Evolutionary conservation across 805 yeast species (phyloP).

Genomic region (Starmerella davenportii): DNA sequence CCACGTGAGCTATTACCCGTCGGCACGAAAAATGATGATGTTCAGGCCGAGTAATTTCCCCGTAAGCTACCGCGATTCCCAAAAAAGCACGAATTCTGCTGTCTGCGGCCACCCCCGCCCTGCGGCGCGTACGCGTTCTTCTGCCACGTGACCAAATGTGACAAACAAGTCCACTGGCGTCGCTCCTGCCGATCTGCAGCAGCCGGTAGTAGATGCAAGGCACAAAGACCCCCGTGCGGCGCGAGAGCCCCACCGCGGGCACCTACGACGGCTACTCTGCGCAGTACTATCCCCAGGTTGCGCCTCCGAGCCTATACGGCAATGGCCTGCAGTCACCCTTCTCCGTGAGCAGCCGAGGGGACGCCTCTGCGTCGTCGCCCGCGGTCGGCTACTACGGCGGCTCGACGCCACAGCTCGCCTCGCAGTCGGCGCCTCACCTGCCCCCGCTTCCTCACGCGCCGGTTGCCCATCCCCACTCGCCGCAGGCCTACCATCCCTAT

Average conservation of each 20-base stretch:
- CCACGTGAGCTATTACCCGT: no score
- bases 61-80: no score
- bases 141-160: no score
- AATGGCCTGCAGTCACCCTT: neutral
- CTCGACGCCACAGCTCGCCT: neutral
- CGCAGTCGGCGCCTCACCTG: conserved; percentile 1
- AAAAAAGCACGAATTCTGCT: no score
- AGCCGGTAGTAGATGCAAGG: no score
- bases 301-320: neutral
- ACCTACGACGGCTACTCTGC: neutral
- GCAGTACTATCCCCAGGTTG: conserved; percentile 1
- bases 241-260: neutral
- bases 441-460: conserved; percentile 5
- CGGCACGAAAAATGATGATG: no score
- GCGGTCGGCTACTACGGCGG: neutral
- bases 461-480: neutral
- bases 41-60: no score
- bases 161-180: no score
- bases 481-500: conserved; percentile 7
- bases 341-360: neutral
- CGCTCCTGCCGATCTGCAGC: no score
- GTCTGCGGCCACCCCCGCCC: no score
- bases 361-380: neutral
- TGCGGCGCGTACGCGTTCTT: no score
- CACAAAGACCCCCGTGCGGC: neutral